Evolutionary conservation across 1,284 basidiomycete genomes (phyloP), one percentile per base, ranked within the genome.

Genomic region (Rhodotorula sp.): DNA sequence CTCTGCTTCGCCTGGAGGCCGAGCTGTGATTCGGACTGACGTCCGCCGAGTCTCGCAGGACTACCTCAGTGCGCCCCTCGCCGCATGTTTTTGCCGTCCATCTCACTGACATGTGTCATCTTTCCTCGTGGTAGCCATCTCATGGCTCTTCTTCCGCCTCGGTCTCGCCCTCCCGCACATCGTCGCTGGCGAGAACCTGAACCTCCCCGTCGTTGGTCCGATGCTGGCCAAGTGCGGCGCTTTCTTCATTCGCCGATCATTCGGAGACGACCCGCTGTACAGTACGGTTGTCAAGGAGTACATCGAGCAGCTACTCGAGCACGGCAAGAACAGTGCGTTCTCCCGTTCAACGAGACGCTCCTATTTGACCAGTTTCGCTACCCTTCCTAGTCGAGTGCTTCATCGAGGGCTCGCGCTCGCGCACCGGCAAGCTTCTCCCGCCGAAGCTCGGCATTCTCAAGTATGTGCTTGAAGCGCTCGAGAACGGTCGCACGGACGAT

Each of bases 401-500:
- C 65, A 74, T 82, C 68, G 81, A 82, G 64, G 81, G 81, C 41
- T 80, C 81, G 12, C 79, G 81, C 7, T 81, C 79, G 10, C 77
- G 81, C 10, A 82, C 81, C 0, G 81, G 81, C 34, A 82, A 82
- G 68, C 74, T 82, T 16, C 77, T 82, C 0, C 80, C 81, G 13
- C 80, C 81, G 34, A 82, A 82, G 64, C 77, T 82, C 48, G 81
- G 81, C 12, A 81, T 82, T 52, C 79, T 82, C 68, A 82, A 82
- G 64, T 81, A 82, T 66, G 78, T 82, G 21, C 75, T 82, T 67
- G 80, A 81, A 23, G 81, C 78, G n/a, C 59, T 73, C 44, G 71
- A 73, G 25, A 62, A 27, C 21, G 78, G 79, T 3, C 74, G 80
- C 25, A 80, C 79, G 1, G 77, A 78, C 13, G 81, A 82, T 59